Percentiles rank a stretch among this genome's conserved stretches.
Evolutionary conservation across 2,329 filamentous ascomycete species (phyloP).

Genomic region (Botrytis sinoallii): DNA sequence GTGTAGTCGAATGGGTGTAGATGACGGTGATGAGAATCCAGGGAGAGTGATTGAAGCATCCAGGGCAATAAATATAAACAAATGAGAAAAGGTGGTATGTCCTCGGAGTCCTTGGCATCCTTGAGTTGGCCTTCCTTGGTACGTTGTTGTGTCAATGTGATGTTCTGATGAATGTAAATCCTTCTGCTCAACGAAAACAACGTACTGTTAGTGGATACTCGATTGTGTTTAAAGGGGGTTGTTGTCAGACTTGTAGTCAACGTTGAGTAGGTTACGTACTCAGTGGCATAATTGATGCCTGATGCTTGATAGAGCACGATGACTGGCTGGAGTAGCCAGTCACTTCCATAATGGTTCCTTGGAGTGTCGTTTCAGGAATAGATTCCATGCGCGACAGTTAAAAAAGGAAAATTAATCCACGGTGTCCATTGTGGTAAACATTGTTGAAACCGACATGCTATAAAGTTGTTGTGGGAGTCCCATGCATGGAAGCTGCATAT

Average conservation of each 20-base stretch:
- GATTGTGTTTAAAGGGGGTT: slow-evolving; percentile 25
- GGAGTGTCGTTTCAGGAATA: neutral
- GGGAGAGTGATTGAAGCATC: neutral
- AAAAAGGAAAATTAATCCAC: slow-evolving; percentile 18
- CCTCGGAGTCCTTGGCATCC: slow-evolving; percentile 13
- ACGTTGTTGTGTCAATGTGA: neutral
- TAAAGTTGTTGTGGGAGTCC: neutral
- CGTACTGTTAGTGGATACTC: slow-evolving; percentile 35
- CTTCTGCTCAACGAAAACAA: slow-evolving; percentile 31
- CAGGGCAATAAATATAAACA: slow-evolving; percentile 9
- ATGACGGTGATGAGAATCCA: neutral
- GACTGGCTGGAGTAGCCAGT: slow-evolving; percentile 27
- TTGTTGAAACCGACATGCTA: neutral
- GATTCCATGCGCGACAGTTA: slow-evolving; percentile 6
- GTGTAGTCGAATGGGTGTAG: neutral
- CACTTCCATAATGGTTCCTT: slow-evolving; percentile 1
- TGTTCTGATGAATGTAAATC: slow-evolving; percentile 2
- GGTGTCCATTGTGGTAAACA: slow-evolving; percentile 8
- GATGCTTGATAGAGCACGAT: slow-evolving; percentile 20
- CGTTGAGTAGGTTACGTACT: slow-evolving; percentile 37
- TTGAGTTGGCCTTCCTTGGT: slow-evolving; percentile 7
- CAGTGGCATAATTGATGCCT: slow-evolving; percentile 35
- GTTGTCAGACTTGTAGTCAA: slow-evolving; percentile 30
- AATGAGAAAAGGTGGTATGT: slow-evolving; percentile 12
- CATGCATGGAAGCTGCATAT: slow-evolving; percentile 15